These are phyloP conservation scores for Paraleonurus japonicus DNA, from an alignment of 257 asterid species.

Conservation along the genomic window DNA sequence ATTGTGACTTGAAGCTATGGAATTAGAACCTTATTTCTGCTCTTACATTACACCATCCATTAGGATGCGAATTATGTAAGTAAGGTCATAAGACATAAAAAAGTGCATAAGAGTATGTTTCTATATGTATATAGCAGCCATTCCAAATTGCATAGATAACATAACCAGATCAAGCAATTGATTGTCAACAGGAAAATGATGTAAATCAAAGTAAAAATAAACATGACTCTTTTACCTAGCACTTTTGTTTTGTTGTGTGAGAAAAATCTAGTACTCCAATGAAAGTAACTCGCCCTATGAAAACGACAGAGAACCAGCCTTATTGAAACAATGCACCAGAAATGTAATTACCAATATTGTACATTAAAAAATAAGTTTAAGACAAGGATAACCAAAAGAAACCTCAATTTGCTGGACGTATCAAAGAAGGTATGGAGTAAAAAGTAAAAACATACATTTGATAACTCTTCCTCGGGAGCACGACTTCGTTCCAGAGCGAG, in stretches of 20 bases:
- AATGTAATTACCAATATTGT: conserved; percentile 2
- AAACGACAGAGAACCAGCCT: not conserved
- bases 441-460: conserved; percentile 48
- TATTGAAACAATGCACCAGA: not conserved
- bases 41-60: not conserved
- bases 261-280: not conserved
- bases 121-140: not conserved
- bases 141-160: not conserved
- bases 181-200: not conserved
- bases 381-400: conserved; percentile 18
- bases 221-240: not conserved
- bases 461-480: conserved; percentile 78
- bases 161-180: not conserved
- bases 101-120: not conserved
- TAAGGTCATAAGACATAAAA: not conserved
- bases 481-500: conserved; percentile 74
- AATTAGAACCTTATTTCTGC: no score
- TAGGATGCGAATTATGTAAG: not conserved
- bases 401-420: conserved; percentile 8
- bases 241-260: not conserved
- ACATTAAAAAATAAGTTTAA: not conserved
- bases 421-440: conserved; percentile 8
- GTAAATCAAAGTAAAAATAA: not conserved
- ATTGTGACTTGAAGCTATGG: no score
- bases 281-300: not conserved